Conservation (phyloP, 2,329 filamentous ascomycete species). For the Arthrobotrys pseudoclavata region DNA sequence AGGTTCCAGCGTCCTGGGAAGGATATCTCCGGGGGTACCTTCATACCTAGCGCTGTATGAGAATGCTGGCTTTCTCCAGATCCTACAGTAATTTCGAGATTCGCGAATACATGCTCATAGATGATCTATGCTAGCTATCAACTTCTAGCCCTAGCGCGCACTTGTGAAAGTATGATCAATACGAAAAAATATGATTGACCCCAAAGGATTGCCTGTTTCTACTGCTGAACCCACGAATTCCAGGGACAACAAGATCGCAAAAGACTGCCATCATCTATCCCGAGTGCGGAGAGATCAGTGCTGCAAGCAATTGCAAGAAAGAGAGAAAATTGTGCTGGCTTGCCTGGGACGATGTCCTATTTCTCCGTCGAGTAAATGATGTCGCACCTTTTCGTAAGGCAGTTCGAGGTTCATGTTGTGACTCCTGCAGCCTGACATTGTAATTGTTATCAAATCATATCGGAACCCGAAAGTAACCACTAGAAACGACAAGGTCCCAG, state of each 20-base stretch:
- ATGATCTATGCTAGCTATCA: constrained; percentile 24
- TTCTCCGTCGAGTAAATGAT: constrained; percentile 26
- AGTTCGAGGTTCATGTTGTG: constrained; percentile 24
- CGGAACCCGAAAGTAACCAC: constrained; percentile 35
- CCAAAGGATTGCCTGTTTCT: constrained; percentile 4
- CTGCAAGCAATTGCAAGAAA: constrained; percentile 40
- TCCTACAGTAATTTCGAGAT: constrained; percentile 51
- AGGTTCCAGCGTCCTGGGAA: constrained; percentile 23
- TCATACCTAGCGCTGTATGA: constrained; percentile 5
- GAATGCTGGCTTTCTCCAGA: constrained; percentile 29
- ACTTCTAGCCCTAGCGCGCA: constrained; percentile 12
- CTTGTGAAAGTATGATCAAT: not conserved
- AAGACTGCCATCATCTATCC: constrained; percentile 36
- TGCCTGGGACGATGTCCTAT: constrained; percentile 29
- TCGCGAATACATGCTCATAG: constrained; percentile 26
- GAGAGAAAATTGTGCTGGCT: too few species aligned
- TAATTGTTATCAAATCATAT: constrained; percentile 47
- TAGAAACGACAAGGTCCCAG: constrained; percentile 18
- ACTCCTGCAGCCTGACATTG: constrained; percentile 10
- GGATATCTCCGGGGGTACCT: constrained; percentile 21
- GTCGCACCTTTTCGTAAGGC: constrained; percentile 24
- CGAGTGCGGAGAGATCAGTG: constrained; percentile 42
- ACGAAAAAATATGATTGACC: not conserved
- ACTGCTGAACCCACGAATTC: constrained; percentile 34
- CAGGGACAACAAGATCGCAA: constrained; percentile 40